Base-by-base conservation (phyloP, 2,329 filamentous ascomycete species). In the Nigrograna mackinnonii region DNA sequence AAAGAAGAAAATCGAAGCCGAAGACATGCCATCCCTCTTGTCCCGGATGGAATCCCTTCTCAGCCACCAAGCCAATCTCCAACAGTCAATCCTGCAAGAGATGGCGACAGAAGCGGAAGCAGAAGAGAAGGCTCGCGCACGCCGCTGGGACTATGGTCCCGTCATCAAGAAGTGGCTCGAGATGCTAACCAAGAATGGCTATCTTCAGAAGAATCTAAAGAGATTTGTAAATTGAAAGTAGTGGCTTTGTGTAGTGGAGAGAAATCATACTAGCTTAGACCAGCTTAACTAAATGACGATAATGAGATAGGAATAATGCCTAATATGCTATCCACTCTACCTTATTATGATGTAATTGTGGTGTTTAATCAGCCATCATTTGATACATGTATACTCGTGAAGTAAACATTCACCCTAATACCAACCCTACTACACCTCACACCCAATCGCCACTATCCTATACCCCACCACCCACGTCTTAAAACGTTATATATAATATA, bases 111-210 rank as follows among this genome's bases (percentile, higher is more conserved):
- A 76, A 28, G 69, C 68, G 2, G 74, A 76, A 11, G 79, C 82
- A 43, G 72, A 79, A 17, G 67, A 74, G 34, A 76, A 78, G 35
- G 79, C 83, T 3, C 68, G 70, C 17, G 76, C 77, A 20, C 73
- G 83, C 2, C 78, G 79, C 55, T 78, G 82, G 57, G 87, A 95
- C 58, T 88, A 87, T 58, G 84, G 81, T 1, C 81, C 83, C 1
- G 80, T 83, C 1, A 76, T 92, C 17, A 82, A 87, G 54, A 73
- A 69, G 26, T 92, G 88, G 84, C 67, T 91, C 33, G 78, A 79
- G 50, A 80, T 79, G 47, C 75, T 95, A 43, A 86, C 86, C 1
- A 81, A 84, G 45, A 84, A 85, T 55, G 83, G 81, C 1, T 69
- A 81, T 2, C 64, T 94, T 42, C 62, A 62, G 37, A 39, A 51